Base-by-base conservation (phyloP, 2,329 filamentous ascomycete genomes). In the Pestalotiopsis sp. region DNA sequence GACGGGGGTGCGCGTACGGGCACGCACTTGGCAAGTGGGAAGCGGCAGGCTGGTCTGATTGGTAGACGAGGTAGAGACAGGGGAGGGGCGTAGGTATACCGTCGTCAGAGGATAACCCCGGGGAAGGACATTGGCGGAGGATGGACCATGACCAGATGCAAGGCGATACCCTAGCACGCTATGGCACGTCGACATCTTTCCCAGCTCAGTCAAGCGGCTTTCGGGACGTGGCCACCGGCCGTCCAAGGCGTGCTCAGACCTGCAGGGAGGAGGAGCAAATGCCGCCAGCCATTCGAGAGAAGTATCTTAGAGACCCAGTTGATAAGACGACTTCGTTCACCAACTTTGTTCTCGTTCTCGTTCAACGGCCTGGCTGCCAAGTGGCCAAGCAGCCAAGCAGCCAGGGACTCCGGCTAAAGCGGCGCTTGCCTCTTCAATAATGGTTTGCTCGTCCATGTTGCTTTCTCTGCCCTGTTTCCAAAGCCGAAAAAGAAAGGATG, bases 151-250 rank as follows among this genome's bases (percentile, higher is more conserved):
- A 36, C 31, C 31, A 36, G 27, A 62, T 62, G 59, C 31, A 31
- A 62, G 59, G 59, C 59, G 59, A 62, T 62, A 41, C 25, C 17
- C n/a, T 25, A 59, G 6, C 25, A 25, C n/a, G 20, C 55, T 25
- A 13, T 25, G 20, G 55, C 38, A 36, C 12, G 27, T 13, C 27
- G 45, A n/a, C 59, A 39, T 62, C 59, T 36, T 62, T 41, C 59
- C 59, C 59, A 20, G 11, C 59, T 62, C 25, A 62, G 59, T 38
- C 59, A 62, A 62, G 59, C 36, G 59, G 23, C 59, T 36, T 62
- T 52, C 45, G 45, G 45, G 45, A 52, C 25, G 59, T 20, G 25
- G 36, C 31, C 59, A 62, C 25, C n/a, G 20, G 59, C 27, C 59
- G 59, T n/a, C 38, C 59, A 62, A 39, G 59, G 59, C 59, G 17